These are phyloP conservation scores for Pseudofabraea citricarpa DNA, from an alignment of 2,329 filamentous ascomycete genomes.

Conservation along the genomic window DNA sequence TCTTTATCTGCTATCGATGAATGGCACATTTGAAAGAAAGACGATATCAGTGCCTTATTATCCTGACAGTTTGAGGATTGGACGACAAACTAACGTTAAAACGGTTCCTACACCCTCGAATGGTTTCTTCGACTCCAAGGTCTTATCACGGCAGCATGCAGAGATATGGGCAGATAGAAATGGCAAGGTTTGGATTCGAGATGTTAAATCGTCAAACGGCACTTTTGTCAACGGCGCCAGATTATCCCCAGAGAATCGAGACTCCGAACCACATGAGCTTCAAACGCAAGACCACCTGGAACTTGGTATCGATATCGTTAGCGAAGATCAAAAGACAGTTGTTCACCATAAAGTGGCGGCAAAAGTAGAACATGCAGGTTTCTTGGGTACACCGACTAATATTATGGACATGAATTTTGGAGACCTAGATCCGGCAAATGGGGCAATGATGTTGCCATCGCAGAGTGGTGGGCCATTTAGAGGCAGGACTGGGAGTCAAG, in stretches of 20 bases:
- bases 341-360: constrained; percentile 98
- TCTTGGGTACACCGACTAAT: constrained; percentile 69
- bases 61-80: constrained; percentile 92
- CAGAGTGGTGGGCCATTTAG: constrained; percentile 66
- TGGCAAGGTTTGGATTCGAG: constrained; percentile 91
- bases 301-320: constrained; percentile 96
- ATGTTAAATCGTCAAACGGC: constrained; percentile 97
- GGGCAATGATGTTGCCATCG: constrained; percentile 65
- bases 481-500: constrained; percentile 63
- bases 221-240: constrained; percentile 95
- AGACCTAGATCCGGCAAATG: constrained; percentile 79
- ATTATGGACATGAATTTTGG: constrained; percentile 87
- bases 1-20: constrained; percentile 82
- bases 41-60: constrained; percentile 89
- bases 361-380: constrained; percentile 91
- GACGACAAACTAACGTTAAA: constrained; percentile 94
- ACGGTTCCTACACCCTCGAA: constrained; percentile 87
- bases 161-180: constrained; percentile 85
- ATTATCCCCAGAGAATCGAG: constrained; percentile 87
- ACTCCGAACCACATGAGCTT: constrained; percentile 92
- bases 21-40: constrained; percentile 95
- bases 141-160: constrained; percentile 90
- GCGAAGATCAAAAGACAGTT: constrained; percentile 96
- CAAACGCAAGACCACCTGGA: constrained; percentile 89
- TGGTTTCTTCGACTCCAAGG: constrained; percentile 97